These are phyloP conservation scores for Sophora flavescens DNA, from an alignment of 306 rosid genomes.

Conservation along the genomic window DNA sequence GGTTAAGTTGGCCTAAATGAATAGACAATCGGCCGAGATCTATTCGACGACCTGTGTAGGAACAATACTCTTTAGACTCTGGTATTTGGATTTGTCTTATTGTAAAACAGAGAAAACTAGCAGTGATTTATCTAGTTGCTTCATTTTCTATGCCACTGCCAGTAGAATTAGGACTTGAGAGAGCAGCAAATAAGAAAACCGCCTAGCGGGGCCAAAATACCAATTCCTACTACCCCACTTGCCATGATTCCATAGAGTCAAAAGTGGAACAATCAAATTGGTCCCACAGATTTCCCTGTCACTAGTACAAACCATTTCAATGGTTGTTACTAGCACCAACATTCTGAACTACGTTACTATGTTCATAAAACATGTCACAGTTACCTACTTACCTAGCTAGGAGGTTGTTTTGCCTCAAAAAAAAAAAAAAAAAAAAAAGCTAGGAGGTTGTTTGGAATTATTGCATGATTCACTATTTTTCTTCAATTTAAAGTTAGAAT, in stretches of 20 bases:
- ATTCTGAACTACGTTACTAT: constrained; percentile 31
- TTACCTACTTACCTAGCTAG: constrained; percentile 45
- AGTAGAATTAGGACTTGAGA: constrained; percentile 30
- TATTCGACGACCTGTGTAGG: too few relatives aligned
- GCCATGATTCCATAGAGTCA: constrained; percentile 36
- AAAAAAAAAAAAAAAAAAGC: too few relatives aligned
- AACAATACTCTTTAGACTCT: too few relatives aligned
- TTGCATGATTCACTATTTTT: constrained; percentile 21
- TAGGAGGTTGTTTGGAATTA: constrained; percentile 28
- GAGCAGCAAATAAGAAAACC: constrained; percentile 34
- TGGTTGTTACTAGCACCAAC: constrained; percentile 40
- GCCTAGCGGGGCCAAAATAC: constrained; percentile 42
- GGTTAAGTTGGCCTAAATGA: too few relatives aligned
- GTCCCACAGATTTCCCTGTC: constrained; percentile 30
- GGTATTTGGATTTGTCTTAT: too few relatives aligned
- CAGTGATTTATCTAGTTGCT: constrained; percentile 31
- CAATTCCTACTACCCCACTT: constrained; percentile 46
- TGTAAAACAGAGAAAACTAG: constrained; percentile 21
- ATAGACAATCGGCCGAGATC: too few relatives aligned
- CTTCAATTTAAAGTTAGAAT: constrained; percentile 15
- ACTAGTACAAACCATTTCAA: constrained; percentile 21
- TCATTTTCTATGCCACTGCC: constrained; percentile 33
- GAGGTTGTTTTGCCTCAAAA: constrained; percentile 17
- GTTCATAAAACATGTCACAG: constrained; percentile 39
- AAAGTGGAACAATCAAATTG: constrained; percentile 41